Percentiles rank a stretch among this genome's conserved stretches.
Conservation (phyloP, 768 basidiomycete species). For the Cantharellus cinnabarinus region DNA sequence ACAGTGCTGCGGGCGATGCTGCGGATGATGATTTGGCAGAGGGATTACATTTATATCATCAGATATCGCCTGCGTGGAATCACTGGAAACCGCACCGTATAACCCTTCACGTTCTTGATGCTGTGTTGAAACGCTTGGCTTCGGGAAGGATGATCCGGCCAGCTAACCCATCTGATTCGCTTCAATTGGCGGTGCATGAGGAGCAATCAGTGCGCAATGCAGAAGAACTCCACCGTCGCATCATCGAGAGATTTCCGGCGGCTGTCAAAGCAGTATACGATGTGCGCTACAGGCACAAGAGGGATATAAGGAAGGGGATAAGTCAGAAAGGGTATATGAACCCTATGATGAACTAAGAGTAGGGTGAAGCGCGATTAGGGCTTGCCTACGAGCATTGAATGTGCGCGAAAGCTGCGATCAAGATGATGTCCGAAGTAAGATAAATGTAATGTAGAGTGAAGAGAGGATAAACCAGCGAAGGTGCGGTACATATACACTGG, state of each 20-base stretch:
- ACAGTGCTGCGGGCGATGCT: no score
- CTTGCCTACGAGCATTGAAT: no score
- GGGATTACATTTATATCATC: conserved; percentile 37
- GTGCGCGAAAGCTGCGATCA: no score
- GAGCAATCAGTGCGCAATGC: no score
- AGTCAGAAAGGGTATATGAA: not conserved
- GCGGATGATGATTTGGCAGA: conserved; percentile 28
- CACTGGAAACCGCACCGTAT: conserved; percentile 41
- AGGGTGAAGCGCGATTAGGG: no score
- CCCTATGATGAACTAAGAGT: not conserved
- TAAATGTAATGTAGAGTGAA: no score
- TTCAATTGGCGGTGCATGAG: no score
- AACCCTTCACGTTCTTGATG: conserved; percentile 28
- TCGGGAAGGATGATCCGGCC: not conserved
- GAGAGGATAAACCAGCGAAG: no score
- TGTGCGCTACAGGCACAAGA: not conserved
- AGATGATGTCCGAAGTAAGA: no score
- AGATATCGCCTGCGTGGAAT: conserved; percentile 42
- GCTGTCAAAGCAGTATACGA: conserved; percentile 13
- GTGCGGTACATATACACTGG: no score
- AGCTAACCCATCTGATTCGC: not conserved
- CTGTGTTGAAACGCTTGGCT: conserved; percentile 26
- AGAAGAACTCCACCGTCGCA: conserved; percentile 5
- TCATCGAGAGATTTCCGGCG: conserved; percentile 32
- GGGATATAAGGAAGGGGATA: not conserved